These are phyloP conservation scores for Gossypium laxum DNA, from an alignment of 441 rosid genomes.

Conservation along the genomic window DNA sequence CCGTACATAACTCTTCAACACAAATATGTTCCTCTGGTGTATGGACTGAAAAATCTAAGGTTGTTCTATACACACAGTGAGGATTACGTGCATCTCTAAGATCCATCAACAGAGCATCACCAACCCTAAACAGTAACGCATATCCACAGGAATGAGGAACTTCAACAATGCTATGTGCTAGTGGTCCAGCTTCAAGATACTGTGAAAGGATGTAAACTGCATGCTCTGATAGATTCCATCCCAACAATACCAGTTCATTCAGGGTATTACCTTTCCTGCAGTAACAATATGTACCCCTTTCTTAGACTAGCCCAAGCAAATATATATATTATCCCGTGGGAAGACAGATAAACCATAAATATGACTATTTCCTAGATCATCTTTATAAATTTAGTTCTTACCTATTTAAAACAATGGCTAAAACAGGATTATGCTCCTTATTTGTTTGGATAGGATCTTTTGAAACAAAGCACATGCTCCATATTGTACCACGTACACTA, in stretches of 20 bases:
- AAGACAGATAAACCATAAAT: conserved; percentile 19
- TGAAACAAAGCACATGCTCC: conserved; percentile 98
- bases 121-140: conserved; percentile 80
- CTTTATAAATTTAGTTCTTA: conserved; percentile 30
- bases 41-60: conserved; percentile 52
- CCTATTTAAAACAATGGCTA: conserved; percentile 88
- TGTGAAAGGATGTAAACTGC: conserved; percentile 43
- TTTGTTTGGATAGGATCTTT: conserved; percentile 36
- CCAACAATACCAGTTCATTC: conserved; percentile 62
- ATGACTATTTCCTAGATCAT: conserved; percentile 16
- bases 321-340: conserved; percentile 7
- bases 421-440: conserved; percentile 64
- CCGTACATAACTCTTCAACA: conserved; percentile 64
- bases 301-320: conserved; percentile 22
- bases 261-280: conserved; percentile 57
- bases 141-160: conserved; percentile 80
- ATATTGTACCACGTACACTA: conserved; percentile 66
- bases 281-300: conserved; percentile 20
- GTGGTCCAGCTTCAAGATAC: conserved; percentile 62
- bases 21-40: conserved; percentile 57
- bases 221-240: conserved; percentile 57
- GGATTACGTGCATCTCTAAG: conserved; percentile 73
- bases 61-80: conserved; percentile 53
- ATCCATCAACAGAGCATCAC: conserved; percentile 94
- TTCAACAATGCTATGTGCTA: conserved; percentile 70